A percentile compares a stretch with the other conserved stretches of the same genome.
These are phyloP conservation scores for Bigelowiella natans DNA, from an alignment of 78 protist genomes.

Conservation along the genomic window DNA sequence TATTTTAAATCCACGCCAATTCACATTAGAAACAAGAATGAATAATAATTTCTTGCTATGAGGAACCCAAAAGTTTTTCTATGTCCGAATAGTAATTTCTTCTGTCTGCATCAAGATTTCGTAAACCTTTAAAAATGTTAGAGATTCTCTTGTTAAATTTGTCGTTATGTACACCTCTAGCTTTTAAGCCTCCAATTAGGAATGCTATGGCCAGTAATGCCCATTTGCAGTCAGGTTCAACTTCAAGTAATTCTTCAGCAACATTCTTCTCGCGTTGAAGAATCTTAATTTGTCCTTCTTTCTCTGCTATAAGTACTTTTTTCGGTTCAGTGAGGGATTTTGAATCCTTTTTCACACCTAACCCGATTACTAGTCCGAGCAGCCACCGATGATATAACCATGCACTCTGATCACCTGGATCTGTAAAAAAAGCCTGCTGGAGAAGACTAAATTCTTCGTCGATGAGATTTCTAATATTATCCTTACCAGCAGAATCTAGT, in stretches of 20 bases:
- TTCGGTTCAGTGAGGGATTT: not conserved
- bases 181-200: not conserved
- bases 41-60: no score
- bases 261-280: not conserved
- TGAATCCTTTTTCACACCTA: not conserved
- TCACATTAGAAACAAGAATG: no score
- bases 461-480: not conserved
- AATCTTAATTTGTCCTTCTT: not conserved
- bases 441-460: slow-evolving; percentile 61
- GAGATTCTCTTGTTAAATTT: not conserved
- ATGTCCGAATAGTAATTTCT: not conserved
- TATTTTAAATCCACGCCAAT: no score
- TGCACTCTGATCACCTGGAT: slow-evolving; percentile 78
- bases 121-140: not conserved
- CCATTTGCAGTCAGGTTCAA: slow-evolving; percentile 14
- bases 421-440: slow-evolving; percentile 64
- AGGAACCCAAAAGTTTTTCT: not conserved
- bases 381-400: slow-evolving; percentile 83
- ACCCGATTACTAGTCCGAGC: not conserved
- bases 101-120: slow-evolving; percentile 1
- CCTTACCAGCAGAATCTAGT: not conserved
- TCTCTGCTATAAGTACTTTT: not conserved
- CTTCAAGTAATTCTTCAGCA: not conserved
- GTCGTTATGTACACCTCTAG: not conserved
- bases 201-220: slow-evolving; percentile 10